Conservation (phyloP, 2,329 filamentous ascomycete species). For the Sclerotinia nivalis region DNA sequence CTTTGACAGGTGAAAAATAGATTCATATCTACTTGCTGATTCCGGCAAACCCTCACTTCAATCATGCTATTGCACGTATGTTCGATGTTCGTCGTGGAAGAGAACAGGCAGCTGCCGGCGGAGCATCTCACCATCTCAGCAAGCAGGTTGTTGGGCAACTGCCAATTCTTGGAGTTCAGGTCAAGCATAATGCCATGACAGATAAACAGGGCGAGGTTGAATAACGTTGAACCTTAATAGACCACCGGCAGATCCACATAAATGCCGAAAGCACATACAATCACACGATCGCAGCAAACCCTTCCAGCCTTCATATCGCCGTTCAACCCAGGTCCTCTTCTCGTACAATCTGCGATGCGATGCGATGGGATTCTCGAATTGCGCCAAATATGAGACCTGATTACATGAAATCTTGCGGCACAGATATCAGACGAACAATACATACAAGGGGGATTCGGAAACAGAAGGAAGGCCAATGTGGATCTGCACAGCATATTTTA, state of each 20-base stretch:
- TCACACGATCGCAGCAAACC: background rate
- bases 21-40: background rate
- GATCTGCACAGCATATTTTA: background rate
- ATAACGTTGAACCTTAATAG: conserved; percentile 4
- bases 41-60: background rate
- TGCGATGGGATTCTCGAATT: background rate
- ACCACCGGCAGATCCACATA: background rate
- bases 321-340: background rate
- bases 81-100: background rate
- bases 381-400: background rate
- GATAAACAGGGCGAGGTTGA: conserved; percentile 2
- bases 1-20: background rate
- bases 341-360: background rate
- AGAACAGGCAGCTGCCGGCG: background rate
- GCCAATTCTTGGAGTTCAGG: conserved; percentile 3
- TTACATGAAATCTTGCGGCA: background rate
- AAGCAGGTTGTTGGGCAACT: background rate
- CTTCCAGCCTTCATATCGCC: background rate
- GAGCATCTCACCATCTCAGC: background rate
- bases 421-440: background rate
- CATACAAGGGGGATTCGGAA: background rate
- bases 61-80: background rate
- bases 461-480: background rate
- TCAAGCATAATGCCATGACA: conserved; percentile 5
- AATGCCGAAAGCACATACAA: conserved; percentile 1